Base-by-base conservation (phyloP, 345 rosid genomes). In the Trapa bicornis region DNA sequence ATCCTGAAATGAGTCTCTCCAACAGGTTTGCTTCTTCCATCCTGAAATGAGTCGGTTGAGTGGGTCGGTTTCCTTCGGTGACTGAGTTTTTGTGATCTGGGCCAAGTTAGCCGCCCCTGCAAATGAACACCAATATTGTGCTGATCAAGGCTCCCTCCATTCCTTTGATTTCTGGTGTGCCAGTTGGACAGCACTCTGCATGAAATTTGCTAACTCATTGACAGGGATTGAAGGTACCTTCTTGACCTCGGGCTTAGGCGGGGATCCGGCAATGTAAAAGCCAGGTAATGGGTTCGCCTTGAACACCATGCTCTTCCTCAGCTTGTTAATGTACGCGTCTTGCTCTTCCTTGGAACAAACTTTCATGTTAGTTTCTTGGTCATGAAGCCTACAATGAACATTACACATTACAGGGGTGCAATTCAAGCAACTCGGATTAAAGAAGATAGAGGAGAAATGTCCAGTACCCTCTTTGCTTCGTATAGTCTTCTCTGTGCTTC, bases 201-300 rank as follows among this genome's bases (percentile, higher is more conserved):
- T 22, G 29, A 22, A 22, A 22, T 22, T 22, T 22, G 29, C 29
- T 22, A 22, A 22, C 29, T 22, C 54, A 50, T 50, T 50, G 17
- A 50, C 11, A 43, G 47, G 47, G 6, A 43, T 0, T 4, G 47
- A 43, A 43, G 11, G 15, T 54, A 92, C 98, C 98, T 92, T 92
- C 79, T 86, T 89, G 60, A 78, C 84, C 78, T 87, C 89, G 14
- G 69, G 67, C 80, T 89, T 87, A 1, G 87, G 88, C 14, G 98
- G 91, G 72, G 98, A 88, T 0, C 75, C 78, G 66, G 87, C 96
- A 29, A 89, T 84, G 83, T 89, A 87, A 78, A 92, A 92, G 81
- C 74, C 84, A 3, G 98, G 98, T 22, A 92, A 85, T 0, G 98
- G 98, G 41, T 92, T 86, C 48, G 98, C 98, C 79, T 77, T 92